Evolutionary conservation across 306 rosid genomes (phyloP).

Genomic region (Potentilla sterilis): DNA sequence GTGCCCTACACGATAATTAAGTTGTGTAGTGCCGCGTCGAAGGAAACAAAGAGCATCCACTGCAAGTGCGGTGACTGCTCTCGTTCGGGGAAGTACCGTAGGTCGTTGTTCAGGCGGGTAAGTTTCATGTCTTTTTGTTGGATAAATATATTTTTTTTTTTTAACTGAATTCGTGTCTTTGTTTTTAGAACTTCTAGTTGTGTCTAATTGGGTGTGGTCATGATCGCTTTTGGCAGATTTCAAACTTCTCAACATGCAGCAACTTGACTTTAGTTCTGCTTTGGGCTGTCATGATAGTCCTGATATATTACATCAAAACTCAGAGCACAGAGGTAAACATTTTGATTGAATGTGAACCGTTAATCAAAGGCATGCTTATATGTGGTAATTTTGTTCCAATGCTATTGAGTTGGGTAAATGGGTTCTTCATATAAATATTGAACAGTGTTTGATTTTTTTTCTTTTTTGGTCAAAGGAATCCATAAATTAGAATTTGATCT

Average conservation of each 20-base stretch:
- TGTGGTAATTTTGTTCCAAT: background rate
- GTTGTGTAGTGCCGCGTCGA: constrained; percentile 69
- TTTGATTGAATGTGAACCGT: constrained; percentile 16
- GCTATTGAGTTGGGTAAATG: background rate
- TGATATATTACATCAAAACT: constrained; percentile 83
- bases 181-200: constrained; percentile 3
- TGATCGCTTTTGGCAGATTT: constrained; percentile 61
- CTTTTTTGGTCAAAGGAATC: background rate
- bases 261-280: constrained; percentile 78
- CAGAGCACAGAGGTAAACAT: constrained; percentile 80
- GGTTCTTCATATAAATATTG: background rate
- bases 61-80: constrained; percentile 88
- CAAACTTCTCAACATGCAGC: constrained; percentile 73
- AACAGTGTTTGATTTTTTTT: background rate
- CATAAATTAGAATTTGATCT: too few species aligned
- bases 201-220: background rate
- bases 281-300: constrained; percentile 79
- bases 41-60: constrained; percentile 84
- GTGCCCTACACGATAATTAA: constrained; percentile 88
- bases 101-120: constrained; percentile 80
- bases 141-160: background rate
- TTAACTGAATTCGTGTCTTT: background rate
- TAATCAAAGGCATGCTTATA: background rate
- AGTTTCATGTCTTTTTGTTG: constrained; percentile 23
- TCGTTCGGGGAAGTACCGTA: constrained; percentile 82